Evolutionary conservation across 306 rosid species (phyloP).

Genomic region (Acacia melanoxylon): DNA sequence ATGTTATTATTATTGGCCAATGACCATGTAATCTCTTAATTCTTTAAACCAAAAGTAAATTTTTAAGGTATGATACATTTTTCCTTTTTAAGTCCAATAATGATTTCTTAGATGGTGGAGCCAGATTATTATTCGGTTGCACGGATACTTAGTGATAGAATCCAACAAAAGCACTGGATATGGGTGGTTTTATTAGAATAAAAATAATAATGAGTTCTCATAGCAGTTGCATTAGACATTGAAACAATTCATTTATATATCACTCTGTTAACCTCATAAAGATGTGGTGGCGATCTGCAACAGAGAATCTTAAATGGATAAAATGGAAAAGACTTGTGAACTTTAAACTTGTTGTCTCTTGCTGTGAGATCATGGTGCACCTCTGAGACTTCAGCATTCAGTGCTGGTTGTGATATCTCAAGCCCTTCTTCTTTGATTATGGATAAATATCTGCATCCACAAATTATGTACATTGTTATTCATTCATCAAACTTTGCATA

Average conservation of each 20-base stretch:
- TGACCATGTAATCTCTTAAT: neutral
- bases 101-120: too few species aligned
- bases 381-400: slow-evolving; percentile 25
- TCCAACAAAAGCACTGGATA: too few species aligned
- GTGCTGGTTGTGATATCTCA: slow-evolving; percentile 42
- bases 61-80: neutral
- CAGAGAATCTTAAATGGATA: too few species aligned
- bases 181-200: too few species aligned
- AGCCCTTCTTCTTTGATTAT: slow-evolving; percentile 32
- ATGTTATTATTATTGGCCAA: too few species aligned
- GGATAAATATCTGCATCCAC: neutral
- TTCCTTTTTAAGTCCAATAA: neutral
- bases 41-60: neutral
- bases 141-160: too few species aligned
- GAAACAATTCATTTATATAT: neutral
- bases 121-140: too few species aligned
- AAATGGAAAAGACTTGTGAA: too few species aligned
- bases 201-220: neutral
- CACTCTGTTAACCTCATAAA: neutral
- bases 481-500: too few species aligned
- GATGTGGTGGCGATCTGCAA: neutral
- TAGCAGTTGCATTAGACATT: neutral
- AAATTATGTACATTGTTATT: neutral
- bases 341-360: slow-evolving; percentile 22
- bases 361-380: slow-evolving; percentile 33